phyloP scores from a whole-genome alignment of 805 yeast species.

The Candida coleopterorum region DNA sequence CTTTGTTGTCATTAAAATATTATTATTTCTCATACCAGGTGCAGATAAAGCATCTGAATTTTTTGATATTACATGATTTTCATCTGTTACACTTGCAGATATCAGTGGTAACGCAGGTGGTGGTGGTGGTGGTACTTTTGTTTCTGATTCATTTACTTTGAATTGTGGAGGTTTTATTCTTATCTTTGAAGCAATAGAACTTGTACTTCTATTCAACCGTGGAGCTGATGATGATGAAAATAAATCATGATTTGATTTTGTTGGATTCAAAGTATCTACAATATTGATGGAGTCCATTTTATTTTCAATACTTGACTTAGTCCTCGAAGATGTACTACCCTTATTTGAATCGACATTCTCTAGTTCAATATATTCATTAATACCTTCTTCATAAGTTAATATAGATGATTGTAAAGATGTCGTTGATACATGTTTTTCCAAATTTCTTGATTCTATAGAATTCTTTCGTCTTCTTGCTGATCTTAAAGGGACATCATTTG shows the following conservation, averaged over 20 bases:
- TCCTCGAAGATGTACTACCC: neutral
- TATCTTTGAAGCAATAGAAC: conserved; percentile 8
- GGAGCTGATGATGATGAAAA: conserved; percentile 1
- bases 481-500: conserved; percentile 14
- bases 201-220: conserved; percentile 7
- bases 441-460: conserved; percentile 7
- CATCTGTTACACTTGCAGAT: conserved; percentile 1
- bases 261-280: neutral
- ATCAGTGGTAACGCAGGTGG: neutral
- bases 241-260: neutral
- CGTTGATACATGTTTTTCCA: neutral
- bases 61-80: conserved; percentile 8
- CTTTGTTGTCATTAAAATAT: neutral
- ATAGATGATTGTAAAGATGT: conserved; percentile 2
- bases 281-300: neutral
- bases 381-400: conserved; percentile 2
- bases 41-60: conserved; percentile 6
- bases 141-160: neutral
- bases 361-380: neutral
- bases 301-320: neutral
- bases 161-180: conserved; percentile 9
- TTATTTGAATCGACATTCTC: conserved; percentile 1
- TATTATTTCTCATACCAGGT: neutral
- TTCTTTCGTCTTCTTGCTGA: conserved; percentile 18
- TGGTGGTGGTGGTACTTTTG: no score